A percentile compares a stretch with the other conserved stretches of the same genome.
phyloP scores from a whole-genome alignment of 2,329 filamentous ascomycete species.

The Cytospora mali region DNA sequence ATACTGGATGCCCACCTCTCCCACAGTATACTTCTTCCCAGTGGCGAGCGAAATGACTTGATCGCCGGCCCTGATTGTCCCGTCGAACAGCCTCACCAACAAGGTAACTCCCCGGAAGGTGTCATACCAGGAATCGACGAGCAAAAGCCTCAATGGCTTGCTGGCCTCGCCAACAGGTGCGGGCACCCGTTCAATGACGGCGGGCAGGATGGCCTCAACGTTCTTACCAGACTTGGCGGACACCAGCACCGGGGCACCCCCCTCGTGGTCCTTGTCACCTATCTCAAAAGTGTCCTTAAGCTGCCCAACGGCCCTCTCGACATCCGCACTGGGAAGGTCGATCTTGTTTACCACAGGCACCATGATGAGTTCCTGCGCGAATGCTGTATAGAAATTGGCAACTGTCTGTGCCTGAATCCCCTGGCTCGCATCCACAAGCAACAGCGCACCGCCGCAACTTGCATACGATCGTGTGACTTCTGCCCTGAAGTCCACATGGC shows the following conservation, averaged over 20 bases:
- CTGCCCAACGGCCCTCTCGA: slow-evolving; percentile 83
- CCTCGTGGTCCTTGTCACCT: slow-evolving; percentile 63
- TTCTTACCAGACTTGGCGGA: slow-evolving; percentile 95
- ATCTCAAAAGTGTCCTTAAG: slow-evolving; percentile 87
- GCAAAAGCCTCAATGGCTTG: slow-evolving; percentile 77
- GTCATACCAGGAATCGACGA: slow-evolving; percentile 98
- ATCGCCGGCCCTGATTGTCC: slow-evolving; percentile 79
- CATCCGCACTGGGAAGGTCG: slow-evolving; percentile 85
- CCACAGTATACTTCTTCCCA: slow-evolving; percentile 85
- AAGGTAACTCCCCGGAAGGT: slow-evolving; percentile 93
- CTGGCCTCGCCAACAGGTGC: slow-evolving; percentile 72
- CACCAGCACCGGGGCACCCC: slow-evolving; percentile 60
- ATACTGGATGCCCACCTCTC: slow-evolving; percentile 96
- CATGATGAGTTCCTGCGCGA: slow-evolving; percentile 83
- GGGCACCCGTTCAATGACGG: slow-evolving; percentile 83
- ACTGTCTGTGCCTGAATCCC: slow-evolving; percentile 98
- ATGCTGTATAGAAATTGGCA: slow-evolving; percentile 97
- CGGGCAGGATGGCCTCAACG: slow-evolving; percentile 79
- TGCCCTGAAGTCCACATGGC: slow-evolving; percentile 95
- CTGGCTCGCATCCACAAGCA: slow-evolving; percentile 94
- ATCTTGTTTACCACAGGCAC: slow-evolving; percentile 97
- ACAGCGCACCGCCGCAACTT: slow-evolving; percentile 87
- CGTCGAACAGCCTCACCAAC: slow-evolving; percentile 89
- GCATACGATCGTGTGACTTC: slow-evolving; percentile 96
- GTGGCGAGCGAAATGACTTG: slow-evolving; percentile 87